Conservation (phyloP, 106 monocot species). For the Allium fistulosum region DNA sequence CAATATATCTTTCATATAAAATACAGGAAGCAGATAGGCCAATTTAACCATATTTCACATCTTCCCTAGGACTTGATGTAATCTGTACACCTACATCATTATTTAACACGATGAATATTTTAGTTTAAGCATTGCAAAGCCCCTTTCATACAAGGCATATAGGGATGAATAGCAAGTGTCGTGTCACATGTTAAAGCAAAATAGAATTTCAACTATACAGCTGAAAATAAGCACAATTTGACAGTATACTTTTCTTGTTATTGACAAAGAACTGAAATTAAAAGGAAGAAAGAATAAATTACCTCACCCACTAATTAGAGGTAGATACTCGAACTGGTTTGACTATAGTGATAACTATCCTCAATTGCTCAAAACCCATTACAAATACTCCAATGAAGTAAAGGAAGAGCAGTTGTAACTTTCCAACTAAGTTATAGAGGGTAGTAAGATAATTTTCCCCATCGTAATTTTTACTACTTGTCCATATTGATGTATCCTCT, state of each 20-base stretch:
- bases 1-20: too few species aligned
- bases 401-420: slow-evolving; percentile 68
- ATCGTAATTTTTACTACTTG: slow-evolving; percentile 16
- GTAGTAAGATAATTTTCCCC: slow-evolving; percentile 22
- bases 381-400: slow-evolving; percentile 66
- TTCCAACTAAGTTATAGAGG: slow-evolving; percentile 39
- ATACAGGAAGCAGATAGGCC: not conserved
- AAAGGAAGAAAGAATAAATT: not conserved
- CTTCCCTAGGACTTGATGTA: not conserved
- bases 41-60: not conserved
- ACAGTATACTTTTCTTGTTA: not conserved
- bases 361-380: slow-evolving; percentile 61
- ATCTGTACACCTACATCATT: not conserved
- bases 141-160: too few species aligned
- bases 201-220: too few species aligned
- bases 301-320: slow-evolving; percentile 22
- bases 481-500: slow-evolving; percentile 10
- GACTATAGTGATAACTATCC: slow-evolving; percentile 18
- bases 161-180: not conserved
- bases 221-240: not conserved
- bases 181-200: not conserved
- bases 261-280: too few species aligned
- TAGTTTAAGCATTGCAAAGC: not conserved
- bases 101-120: not conserved
- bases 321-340: slow-evolving; percentile 60